A percentile compares a stretch with the other conserved stretches of the same genome.
Evolutionary conservation across 2,329 filamentous ascomycete species (phyloP).

Genomic region (Cladosporium sp.): DNA sequence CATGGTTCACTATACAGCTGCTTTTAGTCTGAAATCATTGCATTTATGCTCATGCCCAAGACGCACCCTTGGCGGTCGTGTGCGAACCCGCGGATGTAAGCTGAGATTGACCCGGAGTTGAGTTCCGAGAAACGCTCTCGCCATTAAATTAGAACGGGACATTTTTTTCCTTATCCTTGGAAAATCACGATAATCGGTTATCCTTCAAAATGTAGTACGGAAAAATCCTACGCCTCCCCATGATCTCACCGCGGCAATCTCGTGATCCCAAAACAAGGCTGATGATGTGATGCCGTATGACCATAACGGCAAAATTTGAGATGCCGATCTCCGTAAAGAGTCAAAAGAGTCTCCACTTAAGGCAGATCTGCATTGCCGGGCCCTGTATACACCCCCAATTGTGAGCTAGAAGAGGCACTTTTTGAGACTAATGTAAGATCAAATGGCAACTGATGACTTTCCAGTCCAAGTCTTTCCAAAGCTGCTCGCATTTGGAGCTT

Average conservation of each 20-base stretch:
- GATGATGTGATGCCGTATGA: not conserved
- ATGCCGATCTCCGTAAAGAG: not conserved
- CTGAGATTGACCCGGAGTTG: not conserved
- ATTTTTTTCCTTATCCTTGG: too few species aligned
- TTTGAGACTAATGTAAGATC: not conserved
- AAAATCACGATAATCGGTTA: not conserved
- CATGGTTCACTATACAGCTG: too few species aligned
- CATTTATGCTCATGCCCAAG: not conserved
- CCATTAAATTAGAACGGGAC: too few species aligned
- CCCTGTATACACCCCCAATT: not conserved
- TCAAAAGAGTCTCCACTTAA: not conserved
- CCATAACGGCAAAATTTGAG: constrained; percentile 3
- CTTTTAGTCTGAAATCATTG: not conserved
- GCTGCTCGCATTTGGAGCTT: too few species aligned
- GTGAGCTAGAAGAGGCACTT: not conserved
- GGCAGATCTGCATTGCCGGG: not conserved
- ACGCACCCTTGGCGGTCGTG: not conserved
- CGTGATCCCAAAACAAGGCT: not conserved
- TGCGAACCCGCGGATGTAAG: not conserved
- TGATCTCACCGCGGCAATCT: not conserved
- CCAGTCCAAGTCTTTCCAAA: not conserved
- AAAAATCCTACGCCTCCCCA: not conserved
- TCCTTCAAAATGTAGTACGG: not conserved
- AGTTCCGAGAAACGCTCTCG: too few species aligned
- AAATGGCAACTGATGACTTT: not conserved